Conservation (phyloP, 768 basidiomycete genomes). For the Termitomyces sp. region DNA sequence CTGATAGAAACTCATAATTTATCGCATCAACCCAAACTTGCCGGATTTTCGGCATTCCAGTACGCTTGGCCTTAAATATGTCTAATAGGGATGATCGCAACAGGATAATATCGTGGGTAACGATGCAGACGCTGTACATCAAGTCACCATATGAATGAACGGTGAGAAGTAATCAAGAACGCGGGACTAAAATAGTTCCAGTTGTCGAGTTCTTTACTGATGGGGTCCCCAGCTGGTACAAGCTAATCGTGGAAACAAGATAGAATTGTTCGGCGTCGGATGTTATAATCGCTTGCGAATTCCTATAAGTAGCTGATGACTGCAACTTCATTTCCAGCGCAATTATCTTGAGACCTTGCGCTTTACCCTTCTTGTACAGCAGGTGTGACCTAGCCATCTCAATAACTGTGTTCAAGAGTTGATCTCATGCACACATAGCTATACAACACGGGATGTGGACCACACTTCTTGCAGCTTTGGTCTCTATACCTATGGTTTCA, state of each 20-base stretch:
- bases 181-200: not conserved
- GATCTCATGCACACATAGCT: not conserved
- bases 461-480: not conserved
- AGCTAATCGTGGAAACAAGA: not conserved
- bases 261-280: not conserved
- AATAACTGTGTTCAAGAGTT: not conserved
- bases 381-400: not conserved
- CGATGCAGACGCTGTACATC: not conserved
- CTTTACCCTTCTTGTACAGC: too few relatives aligned
- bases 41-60: not conserved
- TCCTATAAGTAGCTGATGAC: not conserved
- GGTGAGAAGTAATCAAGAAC: not conserved
- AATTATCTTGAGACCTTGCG: not conserved
- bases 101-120: not conserved
- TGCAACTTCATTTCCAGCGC: not conserved
- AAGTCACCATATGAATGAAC: not conserved
- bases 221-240: not conserved
- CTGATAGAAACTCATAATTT: not conserved
- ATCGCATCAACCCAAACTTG: not conserved
- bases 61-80: not conserved
- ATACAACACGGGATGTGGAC: not conserved
- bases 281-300: not conserved
- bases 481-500: not conserved
- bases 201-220: not conserved
- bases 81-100: not conserved